Evolutionary conservation across 495 filamentous ascomycete species (phyloP), one percentile per base, ranked within the genome.

Genomic region (Sporormia fimetaria): DNA sequence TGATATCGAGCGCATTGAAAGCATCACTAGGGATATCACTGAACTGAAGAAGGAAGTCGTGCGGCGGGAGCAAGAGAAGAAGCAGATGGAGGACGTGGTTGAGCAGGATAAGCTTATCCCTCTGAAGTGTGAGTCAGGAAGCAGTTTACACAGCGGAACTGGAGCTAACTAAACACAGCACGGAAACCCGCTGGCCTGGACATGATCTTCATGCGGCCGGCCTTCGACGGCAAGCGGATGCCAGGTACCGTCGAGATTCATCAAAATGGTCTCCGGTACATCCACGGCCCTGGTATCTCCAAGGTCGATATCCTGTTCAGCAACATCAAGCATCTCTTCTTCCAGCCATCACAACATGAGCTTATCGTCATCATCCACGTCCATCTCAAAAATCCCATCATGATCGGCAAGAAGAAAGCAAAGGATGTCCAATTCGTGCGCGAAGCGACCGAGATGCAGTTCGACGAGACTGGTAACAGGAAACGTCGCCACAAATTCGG

Each of bases 11-110:
- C 76, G 92, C 27, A 81, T 96, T 57, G 78, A 85, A 14, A 80
- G 85, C 41, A 87, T 99, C 40, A 80, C 85, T 4, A 78, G 80
- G 16, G 79, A 88, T 52, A 94, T 99, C 42, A 83, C 83, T 3
- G 85, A 94, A 42, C 79, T 99, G 57, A 88, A 93, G 62, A 94
- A 90, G 61, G 81, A 81, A 49, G 76, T 84, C 2, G 72, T 83
- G 24, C 83, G 92, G 54, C 78, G 80, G 46, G 92, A 96, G 57
- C 86, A 95, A 56, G 90, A 99, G 60, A 94, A 94, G 70, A 99
- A 99, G 61, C 87, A 99, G 51, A 77, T 99, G 80, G 92, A 96
- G 57, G 92, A 96, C 68, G 92, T 99, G n/a, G 86, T 99, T 3
- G 93, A 96, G 61, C 92, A 96, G 60, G 92, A 96, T 51, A 96